Conservation (phyloP, 2,329 filamentous ascomycete genomes). For the Cladosporium colombiae region DNA sequence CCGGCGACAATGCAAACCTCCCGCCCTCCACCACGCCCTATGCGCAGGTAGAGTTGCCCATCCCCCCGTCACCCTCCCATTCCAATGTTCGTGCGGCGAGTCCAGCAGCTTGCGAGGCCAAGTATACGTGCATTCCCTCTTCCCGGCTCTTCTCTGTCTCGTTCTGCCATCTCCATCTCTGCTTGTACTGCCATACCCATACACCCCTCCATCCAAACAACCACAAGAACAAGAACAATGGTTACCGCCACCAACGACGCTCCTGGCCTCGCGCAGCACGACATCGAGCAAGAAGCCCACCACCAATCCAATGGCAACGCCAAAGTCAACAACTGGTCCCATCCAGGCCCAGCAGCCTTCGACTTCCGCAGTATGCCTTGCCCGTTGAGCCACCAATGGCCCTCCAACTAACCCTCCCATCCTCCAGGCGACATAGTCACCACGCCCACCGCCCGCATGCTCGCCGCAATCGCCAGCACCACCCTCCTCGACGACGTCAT, state of each 20-base stretch:
- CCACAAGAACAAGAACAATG: constrained; percentile 9
- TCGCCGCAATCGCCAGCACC: constrained; percentile 72
- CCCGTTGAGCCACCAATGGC: neutral
- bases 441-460: constrained; percentile 77
- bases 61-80: neutral
- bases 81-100: constrained; percentile 9
- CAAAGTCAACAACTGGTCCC: constrained; percentile 39
- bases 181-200: neutral
- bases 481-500: constrained; percentile 84
- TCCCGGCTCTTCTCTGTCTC: neutral
- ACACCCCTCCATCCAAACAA: neutral
- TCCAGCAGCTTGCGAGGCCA: constrained; percentile 15
- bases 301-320: constrained; percentile 30
- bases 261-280: constrained; percentile 17
- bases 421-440: constrained; percentile 63
- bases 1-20: neutral
- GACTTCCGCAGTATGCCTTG: constrained; percentile 52
- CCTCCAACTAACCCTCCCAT: neutral
- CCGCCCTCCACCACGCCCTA: neutral
- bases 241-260: constrained; percentile 25
- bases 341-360: constrained; percentile 56
- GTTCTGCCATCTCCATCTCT: neutral
- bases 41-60: constrained; percentile 1
- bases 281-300: constrained; percentile 29
- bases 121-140: neutral